Base-by-base conservation (phyloP, 2,329 filamentous ascomycete genomes). In the Pezicula neosporulosa region DNA sequence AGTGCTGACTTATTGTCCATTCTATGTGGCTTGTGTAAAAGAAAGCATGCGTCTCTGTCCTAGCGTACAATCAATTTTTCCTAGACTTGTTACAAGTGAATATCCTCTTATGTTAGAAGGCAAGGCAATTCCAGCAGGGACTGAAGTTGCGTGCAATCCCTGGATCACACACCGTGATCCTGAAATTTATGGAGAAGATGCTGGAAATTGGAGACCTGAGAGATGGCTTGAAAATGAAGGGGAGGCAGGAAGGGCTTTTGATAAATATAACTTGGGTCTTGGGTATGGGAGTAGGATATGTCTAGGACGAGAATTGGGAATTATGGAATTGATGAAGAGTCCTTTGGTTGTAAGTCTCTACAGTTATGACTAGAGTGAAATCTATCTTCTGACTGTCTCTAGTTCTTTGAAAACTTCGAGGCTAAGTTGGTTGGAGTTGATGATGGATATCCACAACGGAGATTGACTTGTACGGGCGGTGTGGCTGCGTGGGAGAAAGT, bases 161-260 rank as follows among this genome's bases (percentile, higher is more conserved):
- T 44, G 44, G 48, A 24, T 21, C 7, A 37, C 24, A n/a, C 36
- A 44, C 33, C 36, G 44, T 28, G 15, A 44, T 18, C 7, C 12
- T 44, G n/a, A 9, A 44, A 44, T 28, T 3, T 44, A 44, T 59
- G 70, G 70, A 8, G 6, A 47, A 0, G 69, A 72, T 13, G 61
- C 71, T 5, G 62, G 68, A 19, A 49, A 69, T 0, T 80, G 72
- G 56, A 65, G 70, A n/a, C 77, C 77, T 0, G 75, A 75, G 42
- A 67, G 77, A 38, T 79, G 75, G 73, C 56, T 80, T 10, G 66
- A 74, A 50, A 39, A 19, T 4, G 5, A 28, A 28, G 37, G 37
- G 15, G 37, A 39, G 13, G 19, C 15, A 5, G 37, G 37, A 39
- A 39, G 13, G 37, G 12, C 13, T 5, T 13, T 39, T 13, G 37